phyloP scores from a whole-genome alignment of 2,329 filamentous ascomycete genomes.

The Metarhizium anisopliae region DNA sequence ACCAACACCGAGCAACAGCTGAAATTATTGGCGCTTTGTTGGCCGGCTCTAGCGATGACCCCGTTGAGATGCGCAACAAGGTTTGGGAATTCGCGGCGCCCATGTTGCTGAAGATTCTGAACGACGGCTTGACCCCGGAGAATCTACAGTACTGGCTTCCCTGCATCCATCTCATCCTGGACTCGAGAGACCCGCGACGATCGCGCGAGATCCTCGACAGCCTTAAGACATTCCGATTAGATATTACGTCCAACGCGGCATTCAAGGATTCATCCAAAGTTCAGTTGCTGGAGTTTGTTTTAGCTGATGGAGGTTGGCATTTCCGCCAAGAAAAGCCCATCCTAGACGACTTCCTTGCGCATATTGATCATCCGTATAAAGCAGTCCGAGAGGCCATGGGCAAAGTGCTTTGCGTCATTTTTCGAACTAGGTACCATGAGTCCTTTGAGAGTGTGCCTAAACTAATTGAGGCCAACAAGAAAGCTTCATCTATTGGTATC shows the following conservation, averaged over 20 bases:
- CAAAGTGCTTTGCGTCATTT: conserved; percentile 77
- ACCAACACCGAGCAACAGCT: conserved; percentile 90
- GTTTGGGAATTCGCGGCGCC: conserved; percentile 90
- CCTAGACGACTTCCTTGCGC: conserved; percentile 75
- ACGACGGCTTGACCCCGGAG: conserved; percentile 88
- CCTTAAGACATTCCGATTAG: conserved; percentile 76
- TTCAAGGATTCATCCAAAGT: conserved; percentile 99
- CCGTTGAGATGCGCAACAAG: conserved; percentile 60
- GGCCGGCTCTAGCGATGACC: conserved; percentile 70
- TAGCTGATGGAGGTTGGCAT: conserved; percentile 89
- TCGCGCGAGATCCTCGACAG: conserved; percentile 78
- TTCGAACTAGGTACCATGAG: conserved; percentile 87
- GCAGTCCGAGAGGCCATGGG: conserved; percentile 93
- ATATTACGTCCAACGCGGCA: conserved; percentile 91
- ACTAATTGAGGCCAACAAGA: conserved; percentile 70
- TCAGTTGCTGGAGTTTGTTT: conserved; percentile 76
- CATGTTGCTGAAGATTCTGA: conserved; percentile 75
- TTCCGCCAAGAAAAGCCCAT: conserved; percentile 87
- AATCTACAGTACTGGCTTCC: conserved; percentile 93
- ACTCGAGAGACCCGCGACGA: conserved; percentile 81
- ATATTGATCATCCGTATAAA: conserved; percentile 97
- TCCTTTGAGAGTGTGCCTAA: conserved; percentile 73
- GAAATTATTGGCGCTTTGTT: conserved; percentile 87
- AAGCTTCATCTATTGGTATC: conserved; percentile 71
- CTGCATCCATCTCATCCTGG: conserved; percentile 81